phyloP scores from a whole-genome alignment of 139 green algal species.

The Chlorella sp. region DNA sequence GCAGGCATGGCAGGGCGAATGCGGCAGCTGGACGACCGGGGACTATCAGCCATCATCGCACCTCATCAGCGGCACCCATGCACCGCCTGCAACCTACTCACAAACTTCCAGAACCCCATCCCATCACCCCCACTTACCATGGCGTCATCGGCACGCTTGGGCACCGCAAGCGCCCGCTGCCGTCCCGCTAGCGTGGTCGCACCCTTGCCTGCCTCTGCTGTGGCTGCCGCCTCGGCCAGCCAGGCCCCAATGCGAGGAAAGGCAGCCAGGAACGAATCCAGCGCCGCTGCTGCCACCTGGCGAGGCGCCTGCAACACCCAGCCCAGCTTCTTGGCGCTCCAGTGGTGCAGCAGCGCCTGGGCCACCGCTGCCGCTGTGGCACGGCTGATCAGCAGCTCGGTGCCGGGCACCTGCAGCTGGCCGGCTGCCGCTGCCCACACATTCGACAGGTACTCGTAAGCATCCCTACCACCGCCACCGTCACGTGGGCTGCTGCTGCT shows the following conservation, averaged over 20 bases:
- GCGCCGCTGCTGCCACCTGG: background rate
- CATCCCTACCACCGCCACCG: background rate
- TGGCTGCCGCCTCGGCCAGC: background rate
- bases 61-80: too few relatives aligned
- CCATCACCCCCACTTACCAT: constrained; percentile 5
- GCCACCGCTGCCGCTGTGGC: background rate
- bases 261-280: constrained; percentile 6
- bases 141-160: constrained; percentile 6
- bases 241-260: constrained; percentile 20
- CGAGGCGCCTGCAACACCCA: constrained; percentile 4
- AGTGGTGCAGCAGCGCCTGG: constrained; percentile 25
- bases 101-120: background rate
- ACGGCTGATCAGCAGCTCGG: constrained; percentile 7
- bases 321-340: constrained; percentile 20
- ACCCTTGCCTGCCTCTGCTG: background rate
- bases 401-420: constrained; percentile 17
- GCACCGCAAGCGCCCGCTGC: background rate
- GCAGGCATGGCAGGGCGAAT: too few relatives aligned
- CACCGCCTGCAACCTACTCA: background rate
- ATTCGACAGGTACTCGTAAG: constrained; percentile 11
- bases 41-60: background rate
- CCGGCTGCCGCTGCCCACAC: constrained; percentile 29
- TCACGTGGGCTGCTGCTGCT: background rate
- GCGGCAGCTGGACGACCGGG: background rate
- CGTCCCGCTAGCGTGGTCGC: constrained; percentile 25